These are phyloP conservation scores for Ramularia collo-cygni DNA, from an alignment of 2,329 filamentous ascomycete species.

Conservation along the genomic window DNA sequence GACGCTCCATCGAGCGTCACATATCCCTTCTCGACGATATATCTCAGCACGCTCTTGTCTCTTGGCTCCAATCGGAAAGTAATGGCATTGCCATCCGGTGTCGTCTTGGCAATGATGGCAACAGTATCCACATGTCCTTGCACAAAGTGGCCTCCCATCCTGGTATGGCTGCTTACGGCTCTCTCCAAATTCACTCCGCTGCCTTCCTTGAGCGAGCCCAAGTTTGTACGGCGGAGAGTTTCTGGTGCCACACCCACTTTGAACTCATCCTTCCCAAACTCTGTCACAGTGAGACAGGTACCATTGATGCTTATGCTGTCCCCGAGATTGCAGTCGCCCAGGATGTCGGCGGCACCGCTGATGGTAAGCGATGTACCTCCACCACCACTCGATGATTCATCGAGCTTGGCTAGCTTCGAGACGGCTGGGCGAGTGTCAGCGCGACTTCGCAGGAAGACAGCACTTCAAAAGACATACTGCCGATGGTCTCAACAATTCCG, in stretches of 20 bases:
- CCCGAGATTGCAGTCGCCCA: slow-evolving; percentile 75
- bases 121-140: slow-evolving; percentile 95
- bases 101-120: slow-evolving; percentile 65
- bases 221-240: slow-evolving; percentile 89
- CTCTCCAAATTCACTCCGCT: slow-evolving; percentile 87
- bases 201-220: slow-evolving; percentile 62
- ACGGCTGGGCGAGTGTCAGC: slow-evolving; percentile 56
- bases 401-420: slow-evolving; percentile 70
- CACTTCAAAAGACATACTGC: slow-evolving; percentile 56
- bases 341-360: slow-evolving; percentile 64
- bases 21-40: slow-evolving; percentile 95
- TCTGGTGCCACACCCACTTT: slow-evolving; percentile 92
- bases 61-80: slow-evolving; percentile 76
- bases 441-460: slow-evolving; percentile 28
- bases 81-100: slow-evolving; percentile 80
- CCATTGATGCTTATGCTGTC: slow-evolving; percentile 96
- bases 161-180: slow-evolving; percentile 80
- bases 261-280: slow-evolving; percentile 59
- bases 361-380: slow-evolving; percentile 90
- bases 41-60: slow-evolving; percentile 64
- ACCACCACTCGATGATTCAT: slow-evolving; percentile 61
- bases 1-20: slow-evolving; percentile 91
- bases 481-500: slow-evolving; percentile 85
- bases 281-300: slow-evolving; percentile 89
- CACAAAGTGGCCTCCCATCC: slow-evolving; percentile 97